Evolutionary conservation across 1,139 yeast species (phyloP).

Genomic region (Scheffersomyces parashehatae): DNA sequence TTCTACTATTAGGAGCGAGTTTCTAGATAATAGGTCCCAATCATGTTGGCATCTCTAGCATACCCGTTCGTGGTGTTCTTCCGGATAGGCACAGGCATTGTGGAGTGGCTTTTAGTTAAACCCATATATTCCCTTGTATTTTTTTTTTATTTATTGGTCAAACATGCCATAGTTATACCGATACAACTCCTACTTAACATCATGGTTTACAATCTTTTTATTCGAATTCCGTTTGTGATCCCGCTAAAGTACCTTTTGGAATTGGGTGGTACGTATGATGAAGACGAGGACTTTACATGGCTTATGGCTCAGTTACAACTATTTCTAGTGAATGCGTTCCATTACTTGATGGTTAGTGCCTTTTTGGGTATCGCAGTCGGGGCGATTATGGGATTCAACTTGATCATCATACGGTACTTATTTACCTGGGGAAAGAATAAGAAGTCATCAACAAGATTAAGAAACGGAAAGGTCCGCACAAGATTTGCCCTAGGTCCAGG

Average conservation of each 20-base stretch:
- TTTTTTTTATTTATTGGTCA: background rate
- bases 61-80: background rate
- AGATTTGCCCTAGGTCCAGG: background rate
- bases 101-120: background rate
- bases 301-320: slow-evolving; percentile 11
- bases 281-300: slow-evolving; percentile 9
- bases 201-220: slow-evolving; percentile 13
- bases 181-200: slow-evolving; percentile 9
- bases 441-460: background rate
- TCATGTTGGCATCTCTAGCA: background rate
- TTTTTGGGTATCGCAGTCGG: slow-evolving; percentile 13
- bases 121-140: background rate
- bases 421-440: slow-evolving; percentile 8
- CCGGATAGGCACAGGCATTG: no score
- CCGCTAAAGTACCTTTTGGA: slow-evolving; percentile 13
- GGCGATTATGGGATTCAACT: slow-evolving; percentile 8
- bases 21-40: background rate
- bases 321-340: slow-evolving; percentile 9
- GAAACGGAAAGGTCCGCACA: background rate
- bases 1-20: background rate
- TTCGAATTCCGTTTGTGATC: slow-evolving; percentile 11
- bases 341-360: slow-evolving; percentile 12
- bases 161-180: slow-evolving; percentile 13
- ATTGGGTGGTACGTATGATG: slow-evolving; percentile 8
- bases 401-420: slow-evolving; percentile 10